phyloP scores from a whole-genome alignment of 345 rosid genomes.

The Gossypium stocksii region DNA sequence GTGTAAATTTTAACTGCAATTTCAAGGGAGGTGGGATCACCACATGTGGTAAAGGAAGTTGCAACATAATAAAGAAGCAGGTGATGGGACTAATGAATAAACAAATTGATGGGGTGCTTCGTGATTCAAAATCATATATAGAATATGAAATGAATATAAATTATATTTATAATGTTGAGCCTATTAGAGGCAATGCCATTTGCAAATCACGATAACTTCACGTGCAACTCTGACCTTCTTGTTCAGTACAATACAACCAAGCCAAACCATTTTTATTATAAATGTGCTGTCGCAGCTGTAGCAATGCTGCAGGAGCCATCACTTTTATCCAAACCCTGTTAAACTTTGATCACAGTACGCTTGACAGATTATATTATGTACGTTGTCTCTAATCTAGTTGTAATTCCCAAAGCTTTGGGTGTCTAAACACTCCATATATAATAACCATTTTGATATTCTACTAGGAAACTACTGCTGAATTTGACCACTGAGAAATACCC shows the following conservation, averaged over 20 bases:
- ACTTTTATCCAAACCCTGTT: constrained; percentile 19
- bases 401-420: constrained; percentile 26
- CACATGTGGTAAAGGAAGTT: constrained; percentile 20
- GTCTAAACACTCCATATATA: constrained; percentile 17
- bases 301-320: constrained; percentile 7
- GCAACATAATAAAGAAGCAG: constrained; percentile 10
- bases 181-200: constrained; percentile 36
- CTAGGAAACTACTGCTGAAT: constrained; percentile 3
- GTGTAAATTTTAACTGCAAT: background rate
- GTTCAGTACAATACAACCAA: constrained; percentile 23
- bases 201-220: constrained; percentile 75
- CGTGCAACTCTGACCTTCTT: constrained; percentile 75
- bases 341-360: constrained; percentile 14
- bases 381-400: background rate
- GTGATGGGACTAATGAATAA: constrained; percentile 13
- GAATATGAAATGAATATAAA: background rate
- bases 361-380: constrained; percentile 8
- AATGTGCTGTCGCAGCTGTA: background rate
- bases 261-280: constrained; percentile 6
- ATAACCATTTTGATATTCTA: background rate
- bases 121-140: background rate
- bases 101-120: background rate
- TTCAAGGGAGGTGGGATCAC: background rate
- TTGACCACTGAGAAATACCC: background rate
- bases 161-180: constrained; percentile 18